Percentiles rank a stretch among this genome's conserved stretches.
Conservation (phyloP, 2,329 filamentous ascomycete genomes). For the Botrytis sinoallii region DNA sequence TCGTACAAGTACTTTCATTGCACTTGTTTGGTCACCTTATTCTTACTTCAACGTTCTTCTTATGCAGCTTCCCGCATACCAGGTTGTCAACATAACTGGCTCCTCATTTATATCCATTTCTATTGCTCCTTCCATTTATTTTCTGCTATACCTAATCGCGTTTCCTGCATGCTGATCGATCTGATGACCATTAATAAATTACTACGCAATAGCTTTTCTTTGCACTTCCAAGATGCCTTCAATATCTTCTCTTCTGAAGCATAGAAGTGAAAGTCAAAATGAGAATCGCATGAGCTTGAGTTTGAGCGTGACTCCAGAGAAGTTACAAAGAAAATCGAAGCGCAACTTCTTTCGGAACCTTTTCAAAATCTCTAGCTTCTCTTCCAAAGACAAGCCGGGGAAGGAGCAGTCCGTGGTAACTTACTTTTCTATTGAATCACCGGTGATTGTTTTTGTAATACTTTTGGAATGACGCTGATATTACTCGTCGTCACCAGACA, state of each 20-base stretch:
- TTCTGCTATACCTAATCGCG: conserved; percentile 19
- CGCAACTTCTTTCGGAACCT: conserved; percentile 38
- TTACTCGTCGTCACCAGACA: conserved; percentile 10
- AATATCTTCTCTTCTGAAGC: conserved; percentile 34
- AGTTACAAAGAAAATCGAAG: conserved; percentile 35
- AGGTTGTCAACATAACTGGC: conserved; percentile 15
- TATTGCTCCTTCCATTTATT: conserved; percentile 8
- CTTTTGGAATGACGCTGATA: conserved; percentile 20
- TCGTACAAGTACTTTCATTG: conserved; percentile 4
- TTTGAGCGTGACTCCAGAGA: conserved; percentile 27
- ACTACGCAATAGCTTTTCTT: neutral
- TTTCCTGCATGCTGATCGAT: conserved; percentile 21
- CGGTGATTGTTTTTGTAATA: conserved; percentile 18
- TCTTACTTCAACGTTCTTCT: conserved; percentile 11
- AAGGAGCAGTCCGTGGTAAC: conserved; percentile 26
- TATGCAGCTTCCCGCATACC: conserved; percentile 17
- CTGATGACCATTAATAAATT: conserved; percentile 16
- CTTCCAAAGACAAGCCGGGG: conserved; percentile 15
- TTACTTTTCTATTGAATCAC: neutral
- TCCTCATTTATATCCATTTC: conserved; percentile 3
- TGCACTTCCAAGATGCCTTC: conserved; percentile 31
- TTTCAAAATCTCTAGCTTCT: conserved; percentile 32
- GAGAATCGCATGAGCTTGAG: conserved; percentile 22
- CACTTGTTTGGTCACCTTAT: conserved; percentile 1
- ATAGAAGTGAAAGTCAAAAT: conserved; percentile 25